These are phyloP conservation scores for Phyllosticta paracitricarpa DNA, from an alignment of 2,329 filamentous ascomycete species.

Conservation along the genomic window DNA sequence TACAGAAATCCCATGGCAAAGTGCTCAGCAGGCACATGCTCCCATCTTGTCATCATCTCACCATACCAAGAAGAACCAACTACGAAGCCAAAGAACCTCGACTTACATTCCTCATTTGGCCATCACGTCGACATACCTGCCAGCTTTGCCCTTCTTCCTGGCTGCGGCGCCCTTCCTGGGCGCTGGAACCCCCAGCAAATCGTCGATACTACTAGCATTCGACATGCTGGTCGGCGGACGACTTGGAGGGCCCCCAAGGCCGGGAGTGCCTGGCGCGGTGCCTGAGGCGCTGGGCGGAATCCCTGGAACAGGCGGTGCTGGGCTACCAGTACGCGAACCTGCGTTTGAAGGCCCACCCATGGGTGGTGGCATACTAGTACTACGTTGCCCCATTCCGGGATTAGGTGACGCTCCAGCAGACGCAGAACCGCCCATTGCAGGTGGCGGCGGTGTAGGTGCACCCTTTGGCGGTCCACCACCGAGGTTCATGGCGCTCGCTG, in stretches of 20 bases:
- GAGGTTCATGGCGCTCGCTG: constrained; percentile 40
- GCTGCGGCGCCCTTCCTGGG: constrained; percentile 52
- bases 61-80: not conserved
- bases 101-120: constrained; percentile 30
- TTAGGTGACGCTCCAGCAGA: not conserved
- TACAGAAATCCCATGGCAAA: not conserved
- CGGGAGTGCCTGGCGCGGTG: constrained; percentile 10
- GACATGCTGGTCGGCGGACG: constrained; percentile 70
- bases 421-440: not conserved
- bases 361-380: constrained; percentile 28
- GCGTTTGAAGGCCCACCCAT: constrained; percentile 15
- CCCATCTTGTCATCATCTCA: not conserved
- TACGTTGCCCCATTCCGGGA: constrained; percentile 7
- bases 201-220: constrained; percentile 89
- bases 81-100: not conserved
- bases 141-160: constrained; percentile 66
- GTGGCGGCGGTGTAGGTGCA: not conserved
- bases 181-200: constrained; percentile 67
- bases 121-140: constrained; percentile 95
- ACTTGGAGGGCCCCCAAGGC: constrained; percentile 23
- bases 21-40: not conserved
- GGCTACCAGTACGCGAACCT: constrained; percentile 22
- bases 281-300: not conserved
- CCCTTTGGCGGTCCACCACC: constrained; percentile 11
- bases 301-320: constrained; percentile 16